These are phyloP conservation scores for Podila verticillata DNA, from an alignment of 192 early-diverging fungal species.

Conservation along the genomic window DNA sequence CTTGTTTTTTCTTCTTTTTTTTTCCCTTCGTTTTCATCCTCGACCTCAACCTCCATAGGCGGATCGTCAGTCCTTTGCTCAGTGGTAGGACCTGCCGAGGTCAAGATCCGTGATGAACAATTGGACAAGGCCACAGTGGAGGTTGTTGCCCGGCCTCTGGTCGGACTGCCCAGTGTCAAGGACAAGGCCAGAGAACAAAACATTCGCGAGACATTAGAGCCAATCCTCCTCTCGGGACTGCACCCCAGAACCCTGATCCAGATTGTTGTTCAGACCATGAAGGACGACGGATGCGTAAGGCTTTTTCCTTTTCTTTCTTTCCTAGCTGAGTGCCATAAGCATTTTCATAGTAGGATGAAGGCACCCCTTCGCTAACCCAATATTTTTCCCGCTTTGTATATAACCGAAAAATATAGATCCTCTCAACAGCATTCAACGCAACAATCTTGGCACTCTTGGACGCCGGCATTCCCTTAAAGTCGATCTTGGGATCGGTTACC, in stretches of 20 bases:
- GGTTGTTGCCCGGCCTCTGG: conserved; percentile 76
- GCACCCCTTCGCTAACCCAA: conserved; percentile 5
- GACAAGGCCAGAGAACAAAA: conserved; percentile 80
- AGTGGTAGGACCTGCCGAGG: conserved; percentile 90
- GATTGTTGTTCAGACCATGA: conserved; percentile 86
- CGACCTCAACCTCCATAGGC: conserved; percentile 59
- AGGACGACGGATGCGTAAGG: conserved; percentile 87
- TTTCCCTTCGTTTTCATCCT: too few relatives aligned
- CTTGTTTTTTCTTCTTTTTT: background rate
- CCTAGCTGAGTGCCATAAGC: background rate
- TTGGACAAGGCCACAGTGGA: conserved; percentile 89
- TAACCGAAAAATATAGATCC: conserved; percentile 51
- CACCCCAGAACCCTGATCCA: conserved; percentile 90
- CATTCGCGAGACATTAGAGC: conserved; percentile 79
- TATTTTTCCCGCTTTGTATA: background rate
- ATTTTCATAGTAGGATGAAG: background rate
- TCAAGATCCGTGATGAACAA: conserved; percentile 86
- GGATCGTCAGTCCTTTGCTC: conserved; percentile 78
- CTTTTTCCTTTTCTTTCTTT: background rate
- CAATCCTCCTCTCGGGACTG: conserved; percentile 76
- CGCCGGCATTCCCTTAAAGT: conserved; percentile 85
- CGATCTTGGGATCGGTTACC: conserved; percentile 73
- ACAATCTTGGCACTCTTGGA: conserved; percentile 86
- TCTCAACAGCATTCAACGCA: conserved; percentile 87
- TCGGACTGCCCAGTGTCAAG: conserved; percentile 67